Evolutionary conservation across 2,329 filamentous ascomycete genomes (phyloP), one percentile per base, ranked within the genome.

Genomic region (Blastomyces gilchristii): DNA sequence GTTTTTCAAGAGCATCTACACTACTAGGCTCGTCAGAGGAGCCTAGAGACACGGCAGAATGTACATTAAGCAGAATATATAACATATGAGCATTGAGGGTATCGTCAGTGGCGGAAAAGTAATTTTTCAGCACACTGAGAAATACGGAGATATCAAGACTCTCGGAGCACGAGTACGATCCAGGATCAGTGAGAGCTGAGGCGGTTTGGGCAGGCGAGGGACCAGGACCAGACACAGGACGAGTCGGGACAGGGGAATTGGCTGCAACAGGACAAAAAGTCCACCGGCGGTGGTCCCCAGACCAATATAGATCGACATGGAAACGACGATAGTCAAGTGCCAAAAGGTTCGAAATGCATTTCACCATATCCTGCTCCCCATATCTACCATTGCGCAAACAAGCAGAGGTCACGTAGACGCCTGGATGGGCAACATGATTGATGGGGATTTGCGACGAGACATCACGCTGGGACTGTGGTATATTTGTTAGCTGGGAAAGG

Each of bases 241-340:
- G 37, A 12, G 2, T 18, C 9, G 39, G 37, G 9, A 22, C 39
- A 45, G 6, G n/a, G 41, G 68, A 66, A 45, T 81, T 80, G 61
- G 85, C 75, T 56, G 80, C 72, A 2, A 82, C 82, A 0, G 86
- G 86, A 70, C 86, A 88, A 22, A 88, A 78, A 59, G 78, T 82
- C 83, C 85, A 88, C 50, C 77, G 70, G 41, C 73, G 73, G 37
- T 80, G 77, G 39, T 74, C 77, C 31, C 78, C 69, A 66, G 87
- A 85, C 86, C 86, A 88, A 69, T 85, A 88, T 14, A 87, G 68
- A 70, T 88, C 86, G 37, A 87, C 72, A 53, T 82, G 73, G 56
- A 87, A 78, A 54, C 82, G 78, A 49, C 80, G 78, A 68, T 85
- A 87, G 5, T 84, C 84, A n/a, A 81, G 73, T 0, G 81, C 80